Evolutionary conservation across 2,329 filamentous ascomycete genomes (phyloP).

Genomic region (Sphaceloma murrayae): DNA sequence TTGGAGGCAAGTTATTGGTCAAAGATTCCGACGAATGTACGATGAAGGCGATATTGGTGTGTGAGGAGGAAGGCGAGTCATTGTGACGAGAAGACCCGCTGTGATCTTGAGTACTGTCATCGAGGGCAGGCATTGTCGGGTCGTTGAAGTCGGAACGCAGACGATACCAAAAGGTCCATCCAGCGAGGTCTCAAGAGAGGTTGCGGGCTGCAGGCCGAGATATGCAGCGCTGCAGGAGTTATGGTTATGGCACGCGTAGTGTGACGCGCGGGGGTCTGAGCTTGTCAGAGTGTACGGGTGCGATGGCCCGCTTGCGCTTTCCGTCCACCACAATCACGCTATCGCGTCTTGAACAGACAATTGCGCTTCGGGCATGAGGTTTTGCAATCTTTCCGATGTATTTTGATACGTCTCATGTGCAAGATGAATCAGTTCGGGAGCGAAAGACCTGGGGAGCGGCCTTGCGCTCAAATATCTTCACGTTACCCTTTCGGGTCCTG

Average conservation of each 20-base stretch:
- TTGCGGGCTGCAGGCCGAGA: conserved; percentile 8
- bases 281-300: neutral
- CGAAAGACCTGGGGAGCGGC: neutral
- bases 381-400: too few relatives aligned
- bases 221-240: conserved; percentile 13
- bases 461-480: conserved; percentile 8
- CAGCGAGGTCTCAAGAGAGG: conserved; percentile 11
- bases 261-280: conserved; percentile 8
- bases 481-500: conserved; percentile 2
- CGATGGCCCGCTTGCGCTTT: neutral
- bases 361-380: too few relatives aligned
- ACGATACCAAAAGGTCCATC: conserved; percentile 3
- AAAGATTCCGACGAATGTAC: conserved; percentile 50
- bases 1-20: conserved; percentile 46
- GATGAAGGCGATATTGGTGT: conserved; percentile 40
- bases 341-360: too few relatives aligned
- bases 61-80: conserved; percentile 9
- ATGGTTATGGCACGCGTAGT: conserved; percentile 12
- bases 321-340: too few relatives aligned
- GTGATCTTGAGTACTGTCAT: conserved; percentile 9
- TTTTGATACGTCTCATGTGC: too few relatives aligned
- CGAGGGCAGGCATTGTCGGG: conserved; percentile 8
- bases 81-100: conserved; percentile 4
- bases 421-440: neutral
- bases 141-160: neutral